Evolutionary conservation across 2,329 filamentous ascomycete species (phyloP).

Genomic region (Talaromyces sp.): DNA sequence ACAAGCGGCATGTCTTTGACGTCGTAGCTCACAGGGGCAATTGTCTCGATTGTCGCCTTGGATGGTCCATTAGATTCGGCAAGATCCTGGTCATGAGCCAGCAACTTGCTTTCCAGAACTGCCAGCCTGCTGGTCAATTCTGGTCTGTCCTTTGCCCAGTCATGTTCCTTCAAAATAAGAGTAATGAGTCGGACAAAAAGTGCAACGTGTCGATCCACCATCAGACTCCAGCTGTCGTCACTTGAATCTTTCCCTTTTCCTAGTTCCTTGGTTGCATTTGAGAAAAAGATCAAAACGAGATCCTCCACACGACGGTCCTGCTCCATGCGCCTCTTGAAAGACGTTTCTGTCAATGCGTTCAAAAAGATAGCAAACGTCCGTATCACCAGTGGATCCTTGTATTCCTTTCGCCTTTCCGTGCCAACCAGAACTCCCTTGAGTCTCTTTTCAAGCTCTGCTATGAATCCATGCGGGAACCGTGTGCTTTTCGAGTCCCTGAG

Average conservation of each 20-base stretch:
- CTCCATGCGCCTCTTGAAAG: slow-evolving; percentile 84
- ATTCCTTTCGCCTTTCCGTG: slow-evolving; percentile 78
- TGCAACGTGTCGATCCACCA: slow-evolving; percentile 91
- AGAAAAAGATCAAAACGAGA: slow-evolving; percentile 92
- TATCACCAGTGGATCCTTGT: slow-evolving; percentile 83
- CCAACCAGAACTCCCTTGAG: slow-evolving; percentile 76
- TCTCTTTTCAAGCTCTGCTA: slow-evolving; percentile 66
- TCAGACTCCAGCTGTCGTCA: slow-evolving; percentile 83
- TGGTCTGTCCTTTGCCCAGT: slow-evolving; percentile 76
- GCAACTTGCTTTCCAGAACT: slow-evolving; percentile 84
- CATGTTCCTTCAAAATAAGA: slow-evolving; percentile 72
- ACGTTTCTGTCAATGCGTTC: slow-evolving; percentile 82
- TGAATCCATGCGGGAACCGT: slow-evolving; percentile 65
- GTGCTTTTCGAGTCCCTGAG: slow-evolving; percentile 64
- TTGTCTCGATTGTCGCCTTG: slow-evolving; percentile 66
- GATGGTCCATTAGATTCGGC: slow-evolving; percentile 56
- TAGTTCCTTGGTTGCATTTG: slow-evolving; percentile 84
- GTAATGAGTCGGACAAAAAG: slow-evolving; percentile 85
- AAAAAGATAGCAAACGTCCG: slow-evolving; percentile 91
- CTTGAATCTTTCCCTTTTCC: slow-evolving; percentile 68
- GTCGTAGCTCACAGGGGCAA: slow-evolving; percentile 79
- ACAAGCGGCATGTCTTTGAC: slow-evolving; percentile 97
- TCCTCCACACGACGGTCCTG: slow-evolving; percentile 92
- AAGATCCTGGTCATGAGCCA: slow-evolving; percentile 90
- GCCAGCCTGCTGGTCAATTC: slow-evolving; percentile 74